Conservation (phyloP, 176 grass and related monocot genomes). For the Bolboschoenus planiculmis region DNA sequence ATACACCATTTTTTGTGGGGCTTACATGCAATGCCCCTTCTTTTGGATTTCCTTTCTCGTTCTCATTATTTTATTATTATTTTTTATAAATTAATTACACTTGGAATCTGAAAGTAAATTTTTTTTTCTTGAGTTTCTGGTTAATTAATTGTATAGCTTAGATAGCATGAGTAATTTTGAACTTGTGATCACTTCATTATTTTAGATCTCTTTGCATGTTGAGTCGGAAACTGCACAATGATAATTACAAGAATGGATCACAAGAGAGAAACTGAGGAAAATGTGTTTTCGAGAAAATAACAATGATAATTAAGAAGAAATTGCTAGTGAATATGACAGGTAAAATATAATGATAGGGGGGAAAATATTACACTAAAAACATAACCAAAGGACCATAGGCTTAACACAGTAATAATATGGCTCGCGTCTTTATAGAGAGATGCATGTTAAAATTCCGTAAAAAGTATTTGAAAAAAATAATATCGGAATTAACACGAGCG, state of each 20-base stretch:
- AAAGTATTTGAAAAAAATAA: no score
- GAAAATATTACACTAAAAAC: no score
- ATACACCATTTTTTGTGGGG: not conserved
- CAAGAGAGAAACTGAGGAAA: not conserved
- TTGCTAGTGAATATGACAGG: no score
- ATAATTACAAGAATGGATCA: not conserved
- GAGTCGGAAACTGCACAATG: not conserved
- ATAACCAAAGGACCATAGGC: no score
- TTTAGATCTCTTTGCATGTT: not conserved
- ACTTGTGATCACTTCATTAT: not conserved
- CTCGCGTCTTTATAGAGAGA: no score
- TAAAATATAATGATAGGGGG: no score
- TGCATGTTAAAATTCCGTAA: no score
- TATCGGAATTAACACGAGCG: no score
- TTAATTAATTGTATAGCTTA: not conserved
- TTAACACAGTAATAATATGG: no score
- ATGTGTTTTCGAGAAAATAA: not conserved
- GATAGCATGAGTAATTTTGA: not conserved
- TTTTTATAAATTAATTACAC: not conserved
- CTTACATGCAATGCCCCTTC: not conserved
- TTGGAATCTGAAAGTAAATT: not conserved
- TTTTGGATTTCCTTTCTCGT: not conserved
- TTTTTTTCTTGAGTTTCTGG: not conserved
- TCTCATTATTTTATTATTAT: not conserved
- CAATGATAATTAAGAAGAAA: no score